A percentile compares a stretch with the other conserved stretches of the same genome.
Conservation (phyloP, 805 yeast species). For the Saccharomycopsis capsularis region DNA sequence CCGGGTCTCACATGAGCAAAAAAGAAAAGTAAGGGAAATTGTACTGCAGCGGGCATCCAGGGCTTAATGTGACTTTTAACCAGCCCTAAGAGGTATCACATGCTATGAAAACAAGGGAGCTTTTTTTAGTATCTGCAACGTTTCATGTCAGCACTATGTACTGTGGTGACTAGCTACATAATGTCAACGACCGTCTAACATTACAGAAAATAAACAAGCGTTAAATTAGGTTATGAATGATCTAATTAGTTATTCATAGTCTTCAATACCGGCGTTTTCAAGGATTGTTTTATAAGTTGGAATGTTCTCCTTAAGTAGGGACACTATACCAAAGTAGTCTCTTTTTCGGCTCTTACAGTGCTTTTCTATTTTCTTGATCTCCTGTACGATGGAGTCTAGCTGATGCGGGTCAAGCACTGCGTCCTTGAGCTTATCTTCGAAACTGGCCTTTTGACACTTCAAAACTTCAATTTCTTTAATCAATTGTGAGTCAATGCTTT, state of each 20-base stretch:
- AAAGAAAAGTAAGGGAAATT: too few relatives aligned
- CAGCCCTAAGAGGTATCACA: too few relatives aligned
- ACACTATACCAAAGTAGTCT: not conserved
- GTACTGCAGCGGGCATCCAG: too few relatives aligned
- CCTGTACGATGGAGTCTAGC: not conserved
- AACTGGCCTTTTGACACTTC: not conserved
- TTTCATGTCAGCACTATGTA: too few relatives aligned
- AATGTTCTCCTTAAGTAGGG: slow-evolving; percentile 7
- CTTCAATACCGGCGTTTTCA: slow-evolving; percentile 8
- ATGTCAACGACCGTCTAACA: too few relatives aligned
- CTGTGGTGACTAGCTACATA: too few relatives aligned
- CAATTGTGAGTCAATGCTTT: not conserved
- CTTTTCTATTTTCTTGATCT: not conserved
- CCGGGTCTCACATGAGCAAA: too few relatives aligned
- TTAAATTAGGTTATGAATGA: not conserved
- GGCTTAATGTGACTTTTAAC: too few relatives aligned
- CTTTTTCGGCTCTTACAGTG: slow-evolving; percentile 4
- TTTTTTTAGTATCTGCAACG: too few relatives aligned
- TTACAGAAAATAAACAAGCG: not conserved
- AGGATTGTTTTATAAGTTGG: slow-evolving; percentile 5
- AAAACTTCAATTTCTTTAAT: not conserved
- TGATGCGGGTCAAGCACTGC: not conserved
- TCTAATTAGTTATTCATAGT: not conserved
- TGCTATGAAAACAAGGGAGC: too few relatives aligned
- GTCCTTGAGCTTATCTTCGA: not conserved